Conservation (phyloP, 1,284 basidiomycete genomes). For the Paramarasmius palmivorus region DNA sequence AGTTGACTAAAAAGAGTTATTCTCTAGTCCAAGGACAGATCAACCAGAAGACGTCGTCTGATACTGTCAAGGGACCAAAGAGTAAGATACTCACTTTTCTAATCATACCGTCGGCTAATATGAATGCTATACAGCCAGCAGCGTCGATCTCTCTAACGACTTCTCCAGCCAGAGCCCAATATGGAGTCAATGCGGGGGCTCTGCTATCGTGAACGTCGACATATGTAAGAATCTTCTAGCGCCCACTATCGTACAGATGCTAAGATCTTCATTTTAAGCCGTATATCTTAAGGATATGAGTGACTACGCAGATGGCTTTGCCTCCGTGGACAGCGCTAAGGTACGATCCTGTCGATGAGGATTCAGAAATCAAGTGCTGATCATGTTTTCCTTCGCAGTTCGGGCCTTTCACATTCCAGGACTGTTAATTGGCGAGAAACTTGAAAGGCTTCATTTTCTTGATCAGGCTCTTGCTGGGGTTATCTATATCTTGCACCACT, state of each 20-base stretch:
- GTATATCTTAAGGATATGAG: background rate
- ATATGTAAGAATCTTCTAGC: background rate
- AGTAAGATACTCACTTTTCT: background rate
- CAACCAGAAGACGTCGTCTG: slow-evolving; percentile 4
- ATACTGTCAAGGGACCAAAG: slow-evolving; percentile 5
- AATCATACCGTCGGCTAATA: background rate
- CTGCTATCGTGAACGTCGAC: slow-evolving; percentile 10
- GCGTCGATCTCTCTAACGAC: slow-evolving; percentile 3
- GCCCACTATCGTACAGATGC: background rate
- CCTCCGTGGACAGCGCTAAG: slow-evolving; percentile 7
- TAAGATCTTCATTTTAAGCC: background rate
- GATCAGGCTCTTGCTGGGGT: no score
- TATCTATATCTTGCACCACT: no score
- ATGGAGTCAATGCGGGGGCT: slow-evolving; percentile 10
- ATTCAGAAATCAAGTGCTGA: background rate
- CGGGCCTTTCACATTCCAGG: background rate
- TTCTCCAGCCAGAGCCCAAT: background rate
- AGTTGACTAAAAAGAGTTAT: no score
- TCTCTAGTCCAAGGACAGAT: slow-evolving; percentile 9
- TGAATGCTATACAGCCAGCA: background rate
- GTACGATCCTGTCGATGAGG: background rate
- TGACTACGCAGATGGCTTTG: background rate
- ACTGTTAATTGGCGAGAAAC: background rate
- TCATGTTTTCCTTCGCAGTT: background rate
- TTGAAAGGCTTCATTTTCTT: no score